phyloP scores from a whole-genome alignment of 169 alveolate genomes.

The Toxoplasma gondii region DNA sequence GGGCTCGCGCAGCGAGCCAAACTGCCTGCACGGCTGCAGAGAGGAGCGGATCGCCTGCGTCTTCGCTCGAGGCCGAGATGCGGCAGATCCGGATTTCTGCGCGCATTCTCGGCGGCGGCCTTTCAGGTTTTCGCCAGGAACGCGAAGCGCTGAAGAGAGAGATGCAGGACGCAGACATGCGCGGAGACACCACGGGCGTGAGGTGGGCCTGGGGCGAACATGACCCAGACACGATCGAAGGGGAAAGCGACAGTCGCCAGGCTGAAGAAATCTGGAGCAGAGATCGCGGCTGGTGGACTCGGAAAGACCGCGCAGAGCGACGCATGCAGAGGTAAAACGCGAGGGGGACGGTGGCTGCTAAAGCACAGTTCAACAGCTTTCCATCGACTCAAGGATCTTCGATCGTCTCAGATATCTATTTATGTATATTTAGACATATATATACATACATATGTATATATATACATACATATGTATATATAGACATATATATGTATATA shows the following conservation, averaged over 20 bases:
- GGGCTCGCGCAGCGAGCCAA: conserved; percentile 58
- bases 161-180: background rate
- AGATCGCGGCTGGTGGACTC: background rate
- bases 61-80: conserved; percentile 45
- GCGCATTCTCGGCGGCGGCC: background rate
- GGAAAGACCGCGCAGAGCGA: background rate
- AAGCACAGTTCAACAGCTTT: too few relatives aligned
- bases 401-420: too few relatives aligned
- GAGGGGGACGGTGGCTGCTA: too few relatives aligned
- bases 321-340: background rate
- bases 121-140: background rate
- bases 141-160: background rate
- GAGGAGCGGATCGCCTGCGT: conserved; percentile 60
- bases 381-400: too few relatives aligned
- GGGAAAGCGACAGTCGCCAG: background rate
- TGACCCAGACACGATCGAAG: background rate
- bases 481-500: background rate
- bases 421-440: too few relatives aligned
- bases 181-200: background rate
- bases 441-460: too few relatives aligned
- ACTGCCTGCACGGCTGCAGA: conserved; percentile 72
- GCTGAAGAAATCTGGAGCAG: background rate
- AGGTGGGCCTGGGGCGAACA: conserved; percentile 16
- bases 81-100: background rate
- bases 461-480: too few relatives aligned